Evolutionary conservation across 2,329 filamentous ascomycete genomes (phyloP), one percentile per base, ranked within the genome.

Genomic region (Beauveria sp.): DNA sequence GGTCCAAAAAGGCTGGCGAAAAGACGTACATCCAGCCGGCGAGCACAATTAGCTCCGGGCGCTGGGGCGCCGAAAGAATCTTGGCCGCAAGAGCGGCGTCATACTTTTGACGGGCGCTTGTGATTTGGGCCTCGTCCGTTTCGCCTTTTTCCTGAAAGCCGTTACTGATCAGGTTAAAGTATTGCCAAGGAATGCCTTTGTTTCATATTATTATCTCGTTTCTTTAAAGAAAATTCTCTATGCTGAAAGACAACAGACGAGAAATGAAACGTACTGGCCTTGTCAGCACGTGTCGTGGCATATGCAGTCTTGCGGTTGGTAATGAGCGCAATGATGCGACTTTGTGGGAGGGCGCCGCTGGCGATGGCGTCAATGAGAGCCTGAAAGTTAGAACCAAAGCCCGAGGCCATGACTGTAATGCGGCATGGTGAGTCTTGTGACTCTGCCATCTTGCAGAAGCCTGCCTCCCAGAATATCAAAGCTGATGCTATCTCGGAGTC

Each of bases 21-120:
- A 96, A 82, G 62, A 96, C 87, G 72, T 95, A 87, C 91, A 96
- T 96, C 82, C 90, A 96, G 3, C 92, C 91, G 3, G 90, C 87
- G 66, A 92, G 89, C 9, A 95, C 87, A 54, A 96, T 85, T 59
- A 96, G 74, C 60, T 92, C 84, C 0, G 91, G 91, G 62, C 74
- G 74, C 65, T 88, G 82, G 7, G 34, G 18, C 18, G 60, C 61
- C 7, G 66, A 64, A 26, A 93, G 77, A 57, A 96, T 81, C 63
- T 87, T 79, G 47, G 81, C 73, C 0, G 90, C 89, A 64, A 96
- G 78, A 49, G 90, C 89, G 16, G 84, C 82, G 71, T 96, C 91
- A 73, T 95, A 96, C 59, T 79, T 79, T 52, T 81, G 76, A 26
- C 91, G 83, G 1, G 85, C 87, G 45, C 82, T 79, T 16, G 76